These are phyloP conservation scores for Seminavis robusta DNA, from an alignment of 108 stramenopile species.

Conservation along the genomic window DNA sequence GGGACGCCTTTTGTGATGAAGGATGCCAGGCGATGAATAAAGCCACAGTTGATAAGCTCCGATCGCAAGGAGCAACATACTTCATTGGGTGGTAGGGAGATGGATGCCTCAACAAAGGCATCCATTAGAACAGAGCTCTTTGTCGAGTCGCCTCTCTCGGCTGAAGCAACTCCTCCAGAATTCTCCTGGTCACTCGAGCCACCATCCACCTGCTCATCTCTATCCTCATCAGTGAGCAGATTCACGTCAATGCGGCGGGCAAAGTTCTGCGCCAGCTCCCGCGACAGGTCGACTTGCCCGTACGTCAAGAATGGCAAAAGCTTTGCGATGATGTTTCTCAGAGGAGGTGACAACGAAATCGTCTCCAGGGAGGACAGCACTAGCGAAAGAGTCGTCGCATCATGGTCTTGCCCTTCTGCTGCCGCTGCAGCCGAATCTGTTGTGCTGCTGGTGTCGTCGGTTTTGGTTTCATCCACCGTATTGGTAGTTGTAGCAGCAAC, in stretches of 20 bases:
- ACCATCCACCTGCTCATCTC: no score
- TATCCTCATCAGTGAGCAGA: constrained; percentile 20
- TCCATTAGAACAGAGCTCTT: constrained; percentile 50
- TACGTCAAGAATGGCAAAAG: constrained; percentile 83
- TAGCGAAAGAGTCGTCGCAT: constrained; percentile 60
- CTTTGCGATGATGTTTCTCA: constrained; percentile 81
- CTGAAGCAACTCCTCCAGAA: constrained; percentile 3
- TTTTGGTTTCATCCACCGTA: constrained; percentile 12
- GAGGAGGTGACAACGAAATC: constrained; percentile 56
- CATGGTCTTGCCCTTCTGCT: no score
- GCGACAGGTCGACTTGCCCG: constrained; percentile 59
- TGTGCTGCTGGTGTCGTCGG: constrained; percentile 9
- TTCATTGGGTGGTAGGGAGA: constrained; percentile 64
- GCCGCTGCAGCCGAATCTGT: constrained; percentile 3
- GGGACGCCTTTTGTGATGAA: constrained; percentile 59
- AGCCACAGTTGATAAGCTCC: constrained; percentile 62
- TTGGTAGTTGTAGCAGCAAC: neutral
- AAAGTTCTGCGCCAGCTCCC: constrained; percentile 66
- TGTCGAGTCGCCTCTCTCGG: neutral
- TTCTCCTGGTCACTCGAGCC: neutral
- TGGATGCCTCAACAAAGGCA: constrained; percentile 79
- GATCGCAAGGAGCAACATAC: constrained; percentile 70
- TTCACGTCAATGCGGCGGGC: constrained; percentile 53
- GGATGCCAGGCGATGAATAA: constrained; percentile 42
- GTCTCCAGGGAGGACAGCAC: constrained; percentile 66